Evolutionary conservation across 352 stramenopile species (phyloP).

Genomic region (Globisporangium iwayamae): DNA sequence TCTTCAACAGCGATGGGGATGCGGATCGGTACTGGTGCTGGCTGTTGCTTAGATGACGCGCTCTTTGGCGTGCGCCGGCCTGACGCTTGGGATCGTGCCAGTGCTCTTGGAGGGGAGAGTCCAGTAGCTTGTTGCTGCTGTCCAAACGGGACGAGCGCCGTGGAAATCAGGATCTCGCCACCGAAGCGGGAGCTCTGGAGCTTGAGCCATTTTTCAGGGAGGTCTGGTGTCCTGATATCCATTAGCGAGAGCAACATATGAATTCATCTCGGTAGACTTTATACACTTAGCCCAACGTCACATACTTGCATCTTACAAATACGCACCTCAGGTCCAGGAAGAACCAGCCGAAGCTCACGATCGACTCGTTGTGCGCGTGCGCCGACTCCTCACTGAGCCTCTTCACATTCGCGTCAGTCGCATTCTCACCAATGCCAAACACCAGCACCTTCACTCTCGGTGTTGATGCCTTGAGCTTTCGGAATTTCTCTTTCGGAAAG

Average conservation of each 20-base stretch:
- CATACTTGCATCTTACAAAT: not conserved
- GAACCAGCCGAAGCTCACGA: constrained; percentile 78
- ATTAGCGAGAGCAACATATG: no score
- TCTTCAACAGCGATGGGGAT: constrained; percentile 19
- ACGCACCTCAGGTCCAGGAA: constrained; percentile 71
- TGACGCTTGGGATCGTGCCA: not conserved
- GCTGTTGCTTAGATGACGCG: not conserved
- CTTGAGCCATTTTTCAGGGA: constrained; percentile 66
- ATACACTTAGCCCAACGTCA: not conserved
- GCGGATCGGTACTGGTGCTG: not conserved
- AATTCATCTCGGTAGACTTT: no score
- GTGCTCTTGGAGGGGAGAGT: not conserved
- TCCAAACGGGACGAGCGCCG: constrained; percentile 2
- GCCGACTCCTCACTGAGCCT: constrained; percentile 11
- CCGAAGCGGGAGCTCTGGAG: constrained; percentile 68
- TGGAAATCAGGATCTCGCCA: constrained; percentile 64
- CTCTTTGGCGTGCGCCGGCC: not conserved
- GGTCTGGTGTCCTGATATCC: constrained; percentile 51
- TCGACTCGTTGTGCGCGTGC: constrained; percentile 28
- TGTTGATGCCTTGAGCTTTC: constrained; percentile 57
- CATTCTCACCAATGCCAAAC: constrained; percentile 46
- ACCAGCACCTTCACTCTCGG: constrained; percentile 72
- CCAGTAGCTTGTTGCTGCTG: not conserved
- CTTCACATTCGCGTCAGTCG: constrained; percentile 11
- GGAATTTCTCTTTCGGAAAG: constrained; percentile 57